Evolutionary conservation across 768 basidiomycete species (phyloP).

Genomic region (Suillus ampliporus): DNA sequence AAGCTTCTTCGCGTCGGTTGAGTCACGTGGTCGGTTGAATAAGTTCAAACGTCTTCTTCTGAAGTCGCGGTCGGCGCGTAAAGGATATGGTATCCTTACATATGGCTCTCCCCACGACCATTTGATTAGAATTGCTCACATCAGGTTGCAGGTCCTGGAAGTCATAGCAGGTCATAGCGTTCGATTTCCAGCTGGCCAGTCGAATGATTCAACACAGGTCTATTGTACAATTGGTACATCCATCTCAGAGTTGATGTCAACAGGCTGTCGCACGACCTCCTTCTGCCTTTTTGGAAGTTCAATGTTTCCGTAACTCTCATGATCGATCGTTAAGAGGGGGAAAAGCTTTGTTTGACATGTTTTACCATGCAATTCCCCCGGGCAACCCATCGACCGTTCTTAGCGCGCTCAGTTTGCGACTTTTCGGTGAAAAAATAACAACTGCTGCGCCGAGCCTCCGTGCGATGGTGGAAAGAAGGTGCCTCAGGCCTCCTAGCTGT

Average conservation of each 20-base stretch:
- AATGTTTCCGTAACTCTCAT: slow-evolving; percentile 86
- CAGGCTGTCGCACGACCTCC: slow-evolving; percentile 78
- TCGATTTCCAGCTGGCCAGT: slow-evolving; percentile 61
- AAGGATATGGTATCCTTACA: too few species aligned
- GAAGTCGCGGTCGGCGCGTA: too few species aligned
- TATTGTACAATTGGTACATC: neutral
- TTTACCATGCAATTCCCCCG: neutral
- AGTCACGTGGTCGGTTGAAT: too few species aligned
- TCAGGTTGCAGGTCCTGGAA: slow-evolving; percentile 58
- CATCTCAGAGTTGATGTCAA: neutral
- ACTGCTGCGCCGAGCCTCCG: slow-evolving; percentile 48
- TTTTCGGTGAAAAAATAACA: slow-evolving; percentile 84
- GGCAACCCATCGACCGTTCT: slow-evolving; percentile 5
- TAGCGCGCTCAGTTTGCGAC: slow-evolving; percentile 85
- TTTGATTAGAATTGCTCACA: neutral
- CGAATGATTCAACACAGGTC: slow-evolving; percentile 60
- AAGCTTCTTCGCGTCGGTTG: too few species aligned
- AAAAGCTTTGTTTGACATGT: slow-evolving; percentile 69
- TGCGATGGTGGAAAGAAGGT: slow-evolving; percentile 40
- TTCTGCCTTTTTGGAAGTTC: slow-evolving; percentile 96
- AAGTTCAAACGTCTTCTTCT: too few species aligned
- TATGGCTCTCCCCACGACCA: too few species aligned
- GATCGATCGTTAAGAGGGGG: slow-evolving; percentile 96
- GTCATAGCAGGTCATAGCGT: slow-evolving; percentile 80
- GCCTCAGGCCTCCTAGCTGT: slow-evolving; percentile 9